A percentile compares a stretch with the other conserved stretches of the same genome.
These are phyloP conservation scores for Cryptosporidium meleagridis DNA, from an alignment of 169 alveolate species.

Conservation along the genomic window DNA sequence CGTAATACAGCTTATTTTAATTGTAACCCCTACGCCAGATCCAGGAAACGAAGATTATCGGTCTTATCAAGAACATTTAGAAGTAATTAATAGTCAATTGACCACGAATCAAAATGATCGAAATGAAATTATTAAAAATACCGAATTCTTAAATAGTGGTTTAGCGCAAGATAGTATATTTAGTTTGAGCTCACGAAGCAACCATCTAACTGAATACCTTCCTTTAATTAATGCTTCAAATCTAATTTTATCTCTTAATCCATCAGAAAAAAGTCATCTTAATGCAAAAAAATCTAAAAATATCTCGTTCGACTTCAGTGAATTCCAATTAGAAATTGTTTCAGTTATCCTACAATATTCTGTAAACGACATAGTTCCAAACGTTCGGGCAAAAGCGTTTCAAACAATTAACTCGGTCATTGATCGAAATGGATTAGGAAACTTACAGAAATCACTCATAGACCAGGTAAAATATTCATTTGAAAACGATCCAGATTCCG, in stretches of 20 bases:
- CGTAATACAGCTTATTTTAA: conserved; percentile 21
- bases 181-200: neutral
- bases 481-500: conserved; percentile 37
- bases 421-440: neutral
- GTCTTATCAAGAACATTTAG: neutral
- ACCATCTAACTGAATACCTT: neutral
- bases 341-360: conserved; percentile 3
- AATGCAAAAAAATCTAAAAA: neutral
- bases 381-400: conserved; percentile 34
- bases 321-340: conserved; percentile 13
- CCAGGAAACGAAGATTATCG: neutral
- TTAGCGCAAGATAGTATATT: neutral
- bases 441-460: conserved; percentile 3
- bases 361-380: conserved; percentile 25
- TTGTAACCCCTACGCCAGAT: neutral
- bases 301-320: neutral
- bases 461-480: conserved; percentile 26
- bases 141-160: neutral
- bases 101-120: neutral
- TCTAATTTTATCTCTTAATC: conserved; percentile 18
- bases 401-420: conserved; percentile 21
- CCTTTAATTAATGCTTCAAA: conserved; percentile 26
- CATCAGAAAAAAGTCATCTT: neutral
- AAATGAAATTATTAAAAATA: neutral
- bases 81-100: neutral